These are phyloP conservation scores for Fonsecaea monophora DNA, from an alignment of 2,329 filamentous ascomycete genomes.

Conservation along the genomic window DNA sequence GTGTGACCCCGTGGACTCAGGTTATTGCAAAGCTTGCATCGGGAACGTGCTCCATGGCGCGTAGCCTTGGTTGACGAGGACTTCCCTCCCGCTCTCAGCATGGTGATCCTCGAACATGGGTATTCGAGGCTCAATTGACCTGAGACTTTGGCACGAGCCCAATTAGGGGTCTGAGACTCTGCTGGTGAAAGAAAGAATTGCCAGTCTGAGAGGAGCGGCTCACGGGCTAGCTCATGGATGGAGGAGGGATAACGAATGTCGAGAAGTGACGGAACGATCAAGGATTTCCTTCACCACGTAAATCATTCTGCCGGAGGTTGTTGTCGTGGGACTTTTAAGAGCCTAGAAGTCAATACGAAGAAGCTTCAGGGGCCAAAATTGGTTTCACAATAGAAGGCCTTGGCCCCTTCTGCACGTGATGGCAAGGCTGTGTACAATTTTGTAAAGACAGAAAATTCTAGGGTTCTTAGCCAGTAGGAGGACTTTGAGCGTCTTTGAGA, in stretches of 20 bases:
- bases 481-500: neutral
- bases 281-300: neutral
- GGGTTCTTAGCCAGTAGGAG: neutral
- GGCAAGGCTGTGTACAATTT: neutral
- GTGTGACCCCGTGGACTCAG: neutral
- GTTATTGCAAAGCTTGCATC: slow-evolving; percentile 1
- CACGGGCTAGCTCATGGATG: neutral
- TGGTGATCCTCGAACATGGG: neutral
- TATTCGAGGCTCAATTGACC: neutral
- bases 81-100: neutral
- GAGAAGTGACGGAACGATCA: neutral
- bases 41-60: neutral
- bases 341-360: too few relatives aligned
- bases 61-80: neutral
- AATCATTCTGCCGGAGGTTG: neutral
- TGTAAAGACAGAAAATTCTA: neutral
- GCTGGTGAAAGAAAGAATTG: neutral
- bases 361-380: too few relatives aligned
- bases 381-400: too few relatives aligned
- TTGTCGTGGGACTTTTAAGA: neutral
- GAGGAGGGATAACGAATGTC: neutral
- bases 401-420: neutral
- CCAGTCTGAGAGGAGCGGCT: neutral
- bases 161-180: neutral
- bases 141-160: neutral